Conservation (phyloP, 371 early-diverging fungal genomes). For the Syncephalastrum contaminatum region DNA sequence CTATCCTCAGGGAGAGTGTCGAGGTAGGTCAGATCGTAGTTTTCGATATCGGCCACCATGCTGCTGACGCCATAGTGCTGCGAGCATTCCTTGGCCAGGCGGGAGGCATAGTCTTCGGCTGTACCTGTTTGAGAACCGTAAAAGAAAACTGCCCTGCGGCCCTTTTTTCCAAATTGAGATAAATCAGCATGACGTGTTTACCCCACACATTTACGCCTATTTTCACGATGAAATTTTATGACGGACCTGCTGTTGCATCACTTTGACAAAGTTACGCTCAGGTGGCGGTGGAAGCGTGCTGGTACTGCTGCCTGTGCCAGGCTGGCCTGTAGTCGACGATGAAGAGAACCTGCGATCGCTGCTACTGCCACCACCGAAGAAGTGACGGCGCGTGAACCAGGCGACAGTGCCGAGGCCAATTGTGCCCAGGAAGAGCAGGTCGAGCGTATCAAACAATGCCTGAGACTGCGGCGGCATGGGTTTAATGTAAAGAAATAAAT, state of each 20-base stretch:
- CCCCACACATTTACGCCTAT: not conserved
- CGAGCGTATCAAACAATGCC: conserved; percentile 9
- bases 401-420: conserved; percentile 16
- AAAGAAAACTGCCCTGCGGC: conserved; percentile 73
- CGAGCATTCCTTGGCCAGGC: conserved; percentile 80
- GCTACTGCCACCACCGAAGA: no score
- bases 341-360: no score
- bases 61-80: conserved; percentile 73
- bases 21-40: conserved; percentile 80
- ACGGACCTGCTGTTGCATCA: conserved; percentile 60
- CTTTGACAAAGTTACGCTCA: conserved; percentile 63
- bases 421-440: conserved; percentile 14
- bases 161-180: conserved; percentile 26
- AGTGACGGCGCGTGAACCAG: conserved; percentile 10
- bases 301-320: conserved; percentile 4
- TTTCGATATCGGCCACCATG: conserved; percentile 84
- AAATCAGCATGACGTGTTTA: not conserved
- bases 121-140: conserved; percentile 97
- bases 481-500: conserved; percentile 1
- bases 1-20: conserved; percentile 61
- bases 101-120: conserved; percentile 93
- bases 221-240: not conserved
- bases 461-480: conserved; percentile 1
- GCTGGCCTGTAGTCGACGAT: not conserved
- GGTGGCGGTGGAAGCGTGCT: conserved; percentile 1